A percentile compares a stretch with the other conserved stretches of the same genome.
phyloP scores from a whole-genome alignment of 768 basidiomycete species.

The Dendrothele bispora region DNA sequence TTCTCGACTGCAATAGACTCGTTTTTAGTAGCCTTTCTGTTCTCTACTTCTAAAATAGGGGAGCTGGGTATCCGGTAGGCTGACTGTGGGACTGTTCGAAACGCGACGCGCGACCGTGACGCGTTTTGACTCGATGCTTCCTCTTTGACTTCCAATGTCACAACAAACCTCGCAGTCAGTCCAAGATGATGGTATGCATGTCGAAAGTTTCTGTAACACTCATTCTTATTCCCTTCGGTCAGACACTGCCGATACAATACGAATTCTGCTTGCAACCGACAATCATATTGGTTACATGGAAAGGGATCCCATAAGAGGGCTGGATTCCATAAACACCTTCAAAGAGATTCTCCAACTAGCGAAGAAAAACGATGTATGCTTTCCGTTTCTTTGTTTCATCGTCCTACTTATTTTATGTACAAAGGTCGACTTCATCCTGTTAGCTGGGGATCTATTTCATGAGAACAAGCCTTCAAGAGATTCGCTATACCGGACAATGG shows the following conservation, averaged over 20 bases:
- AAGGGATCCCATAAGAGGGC: conserved; percentile 90
- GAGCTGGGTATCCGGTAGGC: too few species aligned
- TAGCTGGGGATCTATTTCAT: conserved; percentile 96
- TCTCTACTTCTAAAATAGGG: too few species aligned
- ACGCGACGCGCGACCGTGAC: background rate
- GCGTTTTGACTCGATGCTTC: background rate
- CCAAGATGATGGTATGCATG: conserved; percentile 36
- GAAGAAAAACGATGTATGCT: conserved; percentile 78
- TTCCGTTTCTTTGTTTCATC: background rate
- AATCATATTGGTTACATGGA: conserved; percentile 96
- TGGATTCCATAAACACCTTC: conserved; percentile 95
- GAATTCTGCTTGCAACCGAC: conserved; percentile 90
- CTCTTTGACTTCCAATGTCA: conserved; percentile 16
- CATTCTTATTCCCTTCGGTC: conserved; percentile 7
- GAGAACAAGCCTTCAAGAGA: conserved; percentile 95
- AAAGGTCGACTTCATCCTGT: conserved; percentile 93
- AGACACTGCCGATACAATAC: conserved; percentile 70
- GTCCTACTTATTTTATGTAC: background rate
- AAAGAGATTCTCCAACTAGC: conserved; percentile 91
- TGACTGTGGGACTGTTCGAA: background rate
- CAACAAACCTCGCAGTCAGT: conserved; percentile 32
- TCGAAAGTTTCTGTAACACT: background rate
- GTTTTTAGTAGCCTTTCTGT: too few species aligned
- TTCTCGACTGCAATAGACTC: too few species aligned
- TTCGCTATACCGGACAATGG: conserved; percentile 85